These are phyloP conservation scores for Choiromyces venosus DNA, from an alignment of 495 filamentous ascomycete genomes.

Conservation along the genomic window DNA sequence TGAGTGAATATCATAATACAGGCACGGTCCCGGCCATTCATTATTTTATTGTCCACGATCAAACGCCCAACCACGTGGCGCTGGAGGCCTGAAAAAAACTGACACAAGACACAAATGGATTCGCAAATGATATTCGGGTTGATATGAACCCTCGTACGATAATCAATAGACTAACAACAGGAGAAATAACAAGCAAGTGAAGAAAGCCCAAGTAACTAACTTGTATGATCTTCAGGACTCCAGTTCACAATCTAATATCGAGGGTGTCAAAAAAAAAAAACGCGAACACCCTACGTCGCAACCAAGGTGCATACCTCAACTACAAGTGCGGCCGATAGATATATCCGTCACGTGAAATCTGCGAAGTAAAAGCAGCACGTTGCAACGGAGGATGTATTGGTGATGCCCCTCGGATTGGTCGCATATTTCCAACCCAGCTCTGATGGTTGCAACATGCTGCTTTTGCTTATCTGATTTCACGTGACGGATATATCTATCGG, in stretches of 20 bases:
- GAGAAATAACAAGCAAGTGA: not conserved
- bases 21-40: not conserved
- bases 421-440: no score
- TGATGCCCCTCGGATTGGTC: no score
- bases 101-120: not conserved
- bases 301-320: no score
- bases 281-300: no score
- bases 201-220: not conserved
- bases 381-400: no score
- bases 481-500: no score
- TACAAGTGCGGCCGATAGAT: no score
- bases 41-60: not conserved
- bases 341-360: no score
- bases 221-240: not conserved
- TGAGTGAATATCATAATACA: not conserved
- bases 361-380: no score
- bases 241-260: not conserved
- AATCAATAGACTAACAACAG: not conserved
- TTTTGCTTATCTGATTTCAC: no score
- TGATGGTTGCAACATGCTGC: no score
- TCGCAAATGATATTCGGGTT: not conserved
- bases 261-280: no score
- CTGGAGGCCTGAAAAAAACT: not conserved
- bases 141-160: not conserved
- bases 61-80: not conserved